Evolutionary conservation across 2,329 filamentous ascomycete species (phyloP).

Genomic region (Pyricularia grisea): DNA sequence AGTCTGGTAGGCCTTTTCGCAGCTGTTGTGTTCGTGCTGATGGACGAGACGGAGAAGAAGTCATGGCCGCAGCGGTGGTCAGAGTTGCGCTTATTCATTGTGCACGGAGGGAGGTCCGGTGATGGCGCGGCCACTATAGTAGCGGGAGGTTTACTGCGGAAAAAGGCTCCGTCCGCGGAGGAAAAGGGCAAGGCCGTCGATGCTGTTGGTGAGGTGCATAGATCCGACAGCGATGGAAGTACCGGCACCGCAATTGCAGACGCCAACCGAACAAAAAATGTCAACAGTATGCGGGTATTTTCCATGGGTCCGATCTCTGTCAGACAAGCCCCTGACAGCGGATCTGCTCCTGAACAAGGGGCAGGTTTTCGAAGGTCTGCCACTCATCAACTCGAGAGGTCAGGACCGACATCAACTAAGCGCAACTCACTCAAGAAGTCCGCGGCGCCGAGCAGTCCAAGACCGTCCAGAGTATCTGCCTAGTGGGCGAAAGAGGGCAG

Average conservation of each 20-base stretch:
- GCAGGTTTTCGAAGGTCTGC: constrained; percentile 1
- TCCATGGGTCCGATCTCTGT: neutral
- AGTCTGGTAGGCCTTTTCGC: constrained; percentile 5
- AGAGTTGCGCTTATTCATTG: constrained; percentile 2
- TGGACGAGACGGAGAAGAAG: constrained; percentile 5
- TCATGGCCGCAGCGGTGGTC: constrained; percentile 3
- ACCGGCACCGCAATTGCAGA: neutral
- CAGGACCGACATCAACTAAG: neutral
- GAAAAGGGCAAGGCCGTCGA: neutral
- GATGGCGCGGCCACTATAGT: neutral
- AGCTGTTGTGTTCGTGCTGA: constrained; percentile 7
- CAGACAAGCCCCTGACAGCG: neutral
- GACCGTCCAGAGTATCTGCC: neutral
- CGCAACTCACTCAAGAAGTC: neutral
- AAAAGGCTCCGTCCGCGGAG: neutral
- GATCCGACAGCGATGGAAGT: neutral
- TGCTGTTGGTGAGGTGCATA: neutral
- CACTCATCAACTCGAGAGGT: neutral
- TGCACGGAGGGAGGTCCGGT: neutral
- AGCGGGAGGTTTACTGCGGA: neutral
- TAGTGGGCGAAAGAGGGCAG: neutral
- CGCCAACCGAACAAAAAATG: neutral
- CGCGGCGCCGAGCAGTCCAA: neutral
- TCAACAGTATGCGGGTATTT: neutral
- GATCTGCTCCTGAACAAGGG: neutral